Evolutionary conservation across 768 basidiomycete genomes (phyloP), one percentile per base, ranked within the genome.

Genomic region (Mycena alexandri): DNA sequence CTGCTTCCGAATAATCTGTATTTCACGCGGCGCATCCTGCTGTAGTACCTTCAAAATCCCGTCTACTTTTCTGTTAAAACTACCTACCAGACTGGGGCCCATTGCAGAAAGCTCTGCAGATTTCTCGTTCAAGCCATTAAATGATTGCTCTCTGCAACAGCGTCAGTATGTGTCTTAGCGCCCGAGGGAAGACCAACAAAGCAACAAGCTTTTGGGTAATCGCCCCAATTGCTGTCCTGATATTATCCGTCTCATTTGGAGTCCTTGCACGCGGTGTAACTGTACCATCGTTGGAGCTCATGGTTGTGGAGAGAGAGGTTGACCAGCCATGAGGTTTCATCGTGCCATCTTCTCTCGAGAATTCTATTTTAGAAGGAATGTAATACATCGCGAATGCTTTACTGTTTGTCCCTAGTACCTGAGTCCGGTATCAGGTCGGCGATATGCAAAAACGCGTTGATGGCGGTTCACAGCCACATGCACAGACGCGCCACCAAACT

Each of bases 41-140:
- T 71, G 61, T 14, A 33, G 34, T 16, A 21, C 24, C 9, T 43
- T 50, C 22, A 43, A 22, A 56, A 47, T 42, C 25, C 24, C 17
- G 47, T 11, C 44, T 19, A 25, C n/a, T 36, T 34, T 6, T 24
- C 17, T 19, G 12, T 16, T 21, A 19, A 10, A n/a, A n/a, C 14
- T 2, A 70, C 79, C 54, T 54, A 80, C 81, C 67, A 75, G 71
- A 19, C 72, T 67, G 4, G 78, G 78, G 0, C 76, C 73, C 6
- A 80, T 46, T n/a, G 63, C 43, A 9, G 72, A 71, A 10, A 83
- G 71, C 57, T 70, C 69, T 9, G 70, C 68, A 5, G 77, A 76
- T 62, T 79, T 77, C 33, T 76, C 75, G 47, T 79, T 78, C 61
- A 82, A 65, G 10, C 65, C 68, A 3, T 63, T 66, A 59, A 83